Evolutionary conservation across 768 basidiomycete species (phyloP).

Genomic region (Lactarius akahatsu): DNA sequence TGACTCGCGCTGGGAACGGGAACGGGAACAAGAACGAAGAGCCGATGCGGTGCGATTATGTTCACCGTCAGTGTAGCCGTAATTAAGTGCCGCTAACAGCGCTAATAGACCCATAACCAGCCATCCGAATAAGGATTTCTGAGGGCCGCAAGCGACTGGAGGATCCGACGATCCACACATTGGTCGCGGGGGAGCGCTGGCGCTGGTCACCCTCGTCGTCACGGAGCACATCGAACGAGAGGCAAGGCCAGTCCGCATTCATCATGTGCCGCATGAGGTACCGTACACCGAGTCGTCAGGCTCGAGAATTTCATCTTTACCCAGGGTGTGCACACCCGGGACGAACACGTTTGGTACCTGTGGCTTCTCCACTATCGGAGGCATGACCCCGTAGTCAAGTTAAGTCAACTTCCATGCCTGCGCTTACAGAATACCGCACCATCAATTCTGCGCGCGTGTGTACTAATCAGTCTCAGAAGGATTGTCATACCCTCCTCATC

Average conservation of each 20-base stretch:
- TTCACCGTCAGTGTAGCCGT: too few relatives aligned
- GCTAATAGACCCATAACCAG: too few relatives aligned
- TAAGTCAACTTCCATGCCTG: conserved; percentile 86
- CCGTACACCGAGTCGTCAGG: conserved; percentile 90
- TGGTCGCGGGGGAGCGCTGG: conserved; percentile 81
- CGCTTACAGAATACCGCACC: conserved; percentile 43
- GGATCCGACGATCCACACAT: conserved; percentile 69
- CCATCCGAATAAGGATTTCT: too few relatives aligned
- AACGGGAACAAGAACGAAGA: too few relatives aligned
- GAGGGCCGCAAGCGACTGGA: too few relatives aligned
- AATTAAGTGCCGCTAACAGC: too few relatives aligned
- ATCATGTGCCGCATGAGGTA: conserved; percentile 88
- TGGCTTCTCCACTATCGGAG: conserved; percentile 72
- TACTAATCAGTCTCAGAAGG: neutral
- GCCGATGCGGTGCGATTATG: too few relatives aligned
- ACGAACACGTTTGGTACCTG: conserved; percentile 66
- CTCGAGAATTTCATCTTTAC: conserved; percentile 84
- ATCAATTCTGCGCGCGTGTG: conserved; percentile 26
- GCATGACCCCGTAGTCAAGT: conserved; percentile 66
- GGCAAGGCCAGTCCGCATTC: conserved; percentile 91
- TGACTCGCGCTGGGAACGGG: too few relatives aligned
- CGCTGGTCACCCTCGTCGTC: conserved; percentile 90
- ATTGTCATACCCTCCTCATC: conserved; percentile 64
- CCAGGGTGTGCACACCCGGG: conserved; percentile 72
- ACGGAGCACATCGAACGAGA: conserved; percentile 91